Conservation (phyloP, 805 yeast genomes). For the Ogataea thermomethanolica region DNA sequence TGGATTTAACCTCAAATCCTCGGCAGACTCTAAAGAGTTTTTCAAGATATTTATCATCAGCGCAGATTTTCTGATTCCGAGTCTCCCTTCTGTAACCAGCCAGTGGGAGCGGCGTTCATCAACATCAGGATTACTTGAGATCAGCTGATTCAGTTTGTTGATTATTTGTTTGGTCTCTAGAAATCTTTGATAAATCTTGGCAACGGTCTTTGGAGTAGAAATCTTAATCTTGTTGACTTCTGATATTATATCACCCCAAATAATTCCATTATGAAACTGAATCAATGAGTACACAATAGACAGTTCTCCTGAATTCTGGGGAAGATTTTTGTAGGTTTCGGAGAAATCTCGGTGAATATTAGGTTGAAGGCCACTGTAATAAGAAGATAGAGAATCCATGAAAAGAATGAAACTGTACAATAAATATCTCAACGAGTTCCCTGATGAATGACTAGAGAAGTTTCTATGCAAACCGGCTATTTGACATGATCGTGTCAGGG, state of each 20-base stretch:
- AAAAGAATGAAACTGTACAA: conserved; percentile 23
- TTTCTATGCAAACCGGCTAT: conserved; percentile 22
- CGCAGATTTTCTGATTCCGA: conserved; percentile 22
- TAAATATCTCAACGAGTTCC: conserved; percentile 16
- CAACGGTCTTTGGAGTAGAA: conserved; percentile 7
- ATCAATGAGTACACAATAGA: conserved; percentile 13
- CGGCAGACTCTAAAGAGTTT: conserved; percentile 6
- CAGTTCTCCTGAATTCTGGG: conserved; percentile 7
- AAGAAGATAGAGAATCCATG: conserved; percentile 22
- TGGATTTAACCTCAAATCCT: conserved; percentile 3
- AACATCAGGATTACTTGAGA: conserved; percentile 1
- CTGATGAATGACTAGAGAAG: conserved; percentile 5
- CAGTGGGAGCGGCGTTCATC: conserved; percentile 10
- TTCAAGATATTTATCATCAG: conserved; percentile 15
- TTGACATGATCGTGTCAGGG: conserved; percentile 16
- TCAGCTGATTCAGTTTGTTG: conserved; percentile 9
- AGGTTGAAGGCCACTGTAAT: conserved; percentile 24
- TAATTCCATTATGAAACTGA: conserved; percentile 18
- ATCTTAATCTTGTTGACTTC: conserved; percentile 19
- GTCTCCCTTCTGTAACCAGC: conserved; percentile 19
- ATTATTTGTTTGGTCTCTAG: conserved; percentile 9
- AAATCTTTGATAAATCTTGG: conserved; percentile 8
- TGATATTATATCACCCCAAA: conserved; percentile 16
- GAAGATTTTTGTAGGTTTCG: conserved; percentile 17
- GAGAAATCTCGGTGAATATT: conserved; percentile 16